A percentile compares a stretch with the other conserved stretches of the same genome.
Conservation (phyloP, 1,284 basidiomycete genomes). For the Marasmius sp. region DNA sequence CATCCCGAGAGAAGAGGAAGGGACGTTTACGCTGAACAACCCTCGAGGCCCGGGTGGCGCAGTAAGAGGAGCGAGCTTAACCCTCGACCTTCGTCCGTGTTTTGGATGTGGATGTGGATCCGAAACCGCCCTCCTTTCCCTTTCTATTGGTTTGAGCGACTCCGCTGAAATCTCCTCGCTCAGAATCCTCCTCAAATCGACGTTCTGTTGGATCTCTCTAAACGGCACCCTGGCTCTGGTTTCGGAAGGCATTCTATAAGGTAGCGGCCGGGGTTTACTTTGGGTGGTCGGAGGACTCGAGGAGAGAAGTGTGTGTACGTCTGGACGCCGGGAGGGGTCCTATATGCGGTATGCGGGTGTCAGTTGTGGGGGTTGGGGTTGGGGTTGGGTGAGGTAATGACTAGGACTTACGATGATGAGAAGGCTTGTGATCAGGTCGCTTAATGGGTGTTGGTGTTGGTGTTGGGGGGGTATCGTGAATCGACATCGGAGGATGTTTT, state of each 20-base stretch:
- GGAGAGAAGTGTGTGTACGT: constrained; percentile 22
- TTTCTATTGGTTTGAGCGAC: constrained; percentile 7
- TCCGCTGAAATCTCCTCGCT: constrained; percentile 21
- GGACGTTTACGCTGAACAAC: too few relatives aligned
- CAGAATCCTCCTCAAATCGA: constrained; percentile 12
- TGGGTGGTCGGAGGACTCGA: constrained; percentile 21
- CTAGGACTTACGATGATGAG: constrained; percentile 30
- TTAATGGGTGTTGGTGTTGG: constrained; percentile 16
- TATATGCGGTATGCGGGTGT: too few relatives aligned
- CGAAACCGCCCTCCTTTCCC: constrained; percentile 17
- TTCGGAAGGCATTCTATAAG: constrained; percentile 7
- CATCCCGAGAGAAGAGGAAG: too few relatives aligned
- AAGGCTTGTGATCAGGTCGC: constrained; percentile 23
- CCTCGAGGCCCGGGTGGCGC: not conserved
- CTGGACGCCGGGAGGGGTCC: constrained; percentile 28
- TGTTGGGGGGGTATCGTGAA: constrained; percentile 20
- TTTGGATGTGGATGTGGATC: constrained; percentile 16
- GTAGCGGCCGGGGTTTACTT: constrained; percentile 2
- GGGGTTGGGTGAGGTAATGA: too few relatives aligned
- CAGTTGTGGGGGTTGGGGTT: too few relatives aligned
- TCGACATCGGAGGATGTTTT: constrained; percentile 17
- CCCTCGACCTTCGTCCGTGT: not conserved
- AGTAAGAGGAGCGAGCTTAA: not conserved
- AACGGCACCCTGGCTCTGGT: constrained; percentile 1
- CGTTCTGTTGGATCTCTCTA: constrained; percentile 10